phyloP scores from a whole-genome alignment of 1,284 basidiomycete genomes.

The Trichosporon coremiiforme region DNA sequence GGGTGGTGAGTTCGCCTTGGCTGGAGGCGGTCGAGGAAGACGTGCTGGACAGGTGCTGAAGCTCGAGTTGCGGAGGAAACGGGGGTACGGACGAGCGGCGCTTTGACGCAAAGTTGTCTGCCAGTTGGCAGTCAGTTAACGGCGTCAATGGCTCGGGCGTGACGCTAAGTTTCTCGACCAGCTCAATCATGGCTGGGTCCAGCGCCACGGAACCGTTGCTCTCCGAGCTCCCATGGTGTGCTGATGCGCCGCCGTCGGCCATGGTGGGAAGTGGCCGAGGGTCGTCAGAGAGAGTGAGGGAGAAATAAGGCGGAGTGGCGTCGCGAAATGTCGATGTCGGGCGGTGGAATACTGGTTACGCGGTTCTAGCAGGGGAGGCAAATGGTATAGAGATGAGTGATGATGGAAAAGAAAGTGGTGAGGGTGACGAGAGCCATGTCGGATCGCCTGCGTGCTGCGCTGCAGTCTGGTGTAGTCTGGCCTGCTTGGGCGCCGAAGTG shows the following conservation, averaged over 20 bases:
- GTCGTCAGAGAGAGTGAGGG: not conserved
- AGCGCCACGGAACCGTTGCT: slow-evolving; percentile 9
- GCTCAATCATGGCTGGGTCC: slow-evolving; percentile 13
- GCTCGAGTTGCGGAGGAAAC: slow-evolving; percentile 8
- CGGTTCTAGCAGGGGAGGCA: not conserved
- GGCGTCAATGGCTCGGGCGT: slow-evolving; percentile 12
- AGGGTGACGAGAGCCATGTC: slow-evolving; percentile 5
- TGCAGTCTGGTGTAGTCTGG: not conserved
- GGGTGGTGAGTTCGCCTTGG: slow-evolving; percentile 8
- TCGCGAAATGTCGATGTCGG: not conserved
- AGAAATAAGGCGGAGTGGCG: not conserved
- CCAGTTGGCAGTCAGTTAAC: not conserved
- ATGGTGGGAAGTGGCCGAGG: not conserved
- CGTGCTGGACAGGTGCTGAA: slow-evolving; percentile 15
- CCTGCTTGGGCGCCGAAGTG: not conserved
- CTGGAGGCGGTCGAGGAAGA: slow-evolving; percentile 13
- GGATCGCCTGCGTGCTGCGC: not conserved
- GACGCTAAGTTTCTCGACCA: slow-evolving; percentile 13
- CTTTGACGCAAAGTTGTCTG: not conserved
- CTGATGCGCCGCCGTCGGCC: not conserved
- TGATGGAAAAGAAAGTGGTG: not conserved
- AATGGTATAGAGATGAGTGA: not conserved
- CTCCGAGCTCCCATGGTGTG: slow-evolving; percentile 5
- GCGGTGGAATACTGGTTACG: not conserved
- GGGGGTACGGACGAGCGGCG: not conserved